Evolutionary conservation across 257 asterid genomes (phyloP).

Genomic region (Galeopsis tetrahit): DNA sequence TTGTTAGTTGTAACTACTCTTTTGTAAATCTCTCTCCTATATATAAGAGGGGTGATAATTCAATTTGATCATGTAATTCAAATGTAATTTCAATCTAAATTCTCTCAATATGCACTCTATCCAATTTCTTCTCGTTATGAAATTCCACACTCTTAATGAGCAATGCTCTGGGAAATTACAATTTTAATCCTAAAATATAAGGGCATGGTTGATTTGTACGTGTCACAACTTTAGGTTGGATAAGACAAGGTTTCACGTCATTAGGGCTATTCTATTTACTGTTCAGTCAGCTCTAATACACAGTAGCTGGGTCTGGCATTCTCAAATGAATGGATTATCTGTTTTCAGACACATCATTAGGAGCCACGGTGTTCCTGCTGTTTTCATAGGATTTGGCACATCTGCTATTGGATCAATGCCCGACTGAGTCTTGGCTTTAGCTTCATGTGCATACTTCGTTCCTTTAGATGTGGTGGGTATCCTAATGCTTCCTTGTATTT

Average conservation of each 20-base stretch:
- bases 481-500: constrained; percentile 31
- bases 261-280: constrained; percentile 90
- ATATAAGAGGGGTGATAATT: too few species aligned
- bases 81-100: too few species aligned
- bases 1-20: too few species aligned
- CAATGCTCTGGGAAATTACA: neutral
- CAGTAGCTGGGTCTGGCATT: constrained; percentile 67
- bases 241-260: constrained; percentile 74
- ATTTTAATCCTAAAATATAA: constrained; percentile 4
- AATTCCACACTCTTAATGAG: too few species aligned
- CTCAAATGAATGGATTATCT: constrained; percentile 61
- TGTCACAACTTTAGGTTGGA: constrained; percentile 68
- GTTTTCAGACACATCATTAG: constrained; percentile 61
- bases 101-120: too few species aligned
- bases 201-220: constrained; percentile 20
- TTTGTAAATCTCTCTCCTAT: too few species aligned
- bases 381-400: constrained; percentile 87
- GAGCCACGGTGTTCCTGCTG: constrained; percentile 69
- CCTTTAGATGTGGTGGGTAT: constrained; percentile 88
- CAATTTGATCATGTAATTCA: too few species aligned
- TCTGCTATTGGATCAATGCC: constrained; percentile 89
- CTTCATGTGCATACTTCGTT: constrained; percentile 82
- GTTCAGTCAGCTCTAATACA: constrained; percentile 83
- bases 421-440: constrained; percentile 80
- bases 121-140: too few species aligned